phyloP scores from a whole-genome alignment of 2,329 filamentous ascomycete species.

The Neoscytalidium dimidiatum region DNA sequence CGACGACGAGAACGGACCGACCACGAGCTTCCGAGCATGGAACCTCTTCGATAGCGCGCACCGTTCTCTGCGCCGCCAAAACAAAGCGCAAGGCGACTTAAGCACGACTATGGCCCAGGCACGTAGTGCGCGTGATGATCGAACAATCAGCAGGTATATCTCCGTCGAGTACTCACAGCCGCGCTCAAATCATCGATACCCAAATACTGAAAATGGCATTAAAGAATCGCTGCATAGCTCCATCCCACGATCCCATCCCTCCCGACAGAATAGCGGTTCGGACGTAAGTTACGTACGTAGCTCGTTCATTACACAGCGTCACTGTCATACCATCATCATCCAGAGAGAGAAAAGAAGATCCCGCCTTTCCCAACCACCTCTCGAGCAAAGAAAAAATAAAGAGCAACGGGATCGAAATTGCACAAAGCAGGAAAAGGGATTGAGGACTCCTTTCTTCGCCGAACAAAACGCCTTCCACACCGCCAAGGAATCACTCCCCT shows the following conservation, averaged over 20 bases:
- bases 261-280: neutral
- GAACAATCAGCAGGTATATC: no score
- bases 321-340: constrained; percentile 3
- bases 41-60: neutral
- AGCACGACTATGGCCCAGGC: neutral
- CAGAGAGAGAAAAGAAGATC: neutral
- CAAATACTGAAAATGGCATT: constrained; percentile 11
- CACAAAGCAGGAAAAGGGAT: neutral
- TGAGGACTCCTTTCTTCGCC: neutral
- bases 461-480: neutral
- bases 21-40: neutral
- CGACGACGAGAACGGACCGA: neutral
- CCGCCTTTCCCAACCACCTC: neutral
- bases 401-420: neutral
- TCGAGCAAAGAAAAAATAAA: neutral
- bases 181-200: neutral
- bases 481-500: neutral
- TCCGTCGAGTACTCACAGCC: no score
- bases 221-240: neutral
- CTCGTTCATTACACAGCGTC: constrained; percentile 17
- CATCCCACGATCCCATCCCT: neutral
- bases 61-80: neutral
- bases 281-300: constrained; percentile 8
- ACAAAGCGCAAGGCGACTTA: neutral
- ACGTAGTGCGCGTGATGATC: neutral